These are phyloP conservation scores for Parastagonospora nodorum DNA, from an alignment of 2,329 filamentous ascomycete genomes.

Conservation along the genomic window DNA sequence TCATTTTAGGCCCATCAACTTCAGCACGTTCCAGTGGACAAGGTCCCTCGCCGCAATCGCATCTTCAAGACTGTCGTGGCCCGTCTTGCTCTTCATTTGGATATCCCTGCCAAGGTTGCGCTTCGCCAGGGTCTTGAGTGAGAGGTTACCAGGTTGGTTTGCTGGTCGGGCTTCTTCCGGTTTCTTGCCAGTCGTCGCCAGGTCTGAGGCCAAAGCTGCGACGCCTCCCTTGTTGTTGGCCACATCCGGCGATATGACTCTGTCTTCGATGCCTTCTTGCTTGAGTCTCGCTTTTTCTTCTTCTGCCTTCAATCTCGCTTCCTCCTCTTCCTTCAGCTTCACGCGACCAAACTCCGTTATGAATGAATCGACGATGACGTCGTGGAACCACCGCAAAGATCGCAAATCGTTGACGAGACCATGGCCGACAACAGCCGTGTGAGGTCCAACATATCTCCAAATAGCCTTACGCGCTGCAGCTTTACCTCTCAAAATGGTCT, in stretches of 20 bases:
- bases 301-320: neutral
- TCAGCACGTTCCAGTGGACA: conserved; percentile 73
- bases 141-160: conserved; percentile 9
- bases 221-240: neutral
- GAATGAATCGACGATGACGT: conserved; percentile 53
- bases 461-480: conserved; percentile 51
- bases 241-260: too few species aligned
- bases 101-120: conserved; percentile 85
- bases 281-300: conserved; percentile 1
- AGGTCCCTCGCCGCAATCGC: conserved; percentile 87
- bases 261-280: neutral
- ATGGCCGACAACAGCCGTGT: conserved; percentile 58
- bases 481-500: conserved; percentile 49
- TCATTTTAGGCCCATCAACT: neutral
- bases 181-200: too few species aligned
- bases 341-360: conserved; percentile 20
- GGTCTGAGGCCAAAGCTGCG: neutral
- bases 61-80: conserved; percentile 91
- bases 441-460: conserved; percentile 51
- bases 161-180: neutral
- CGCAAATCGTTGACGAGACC: conserved; percentile 51
- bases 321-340: neutral
- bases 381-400: conserved; percentile 57
- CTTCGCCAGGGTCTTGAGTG: conserved; percentile 78
- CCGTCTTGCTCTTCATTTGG: conserved; percentile 69